phyloP scores from a whole-genome alignment of 1,284 basidiomycete species.

The Serendipita sp. region DNA sequence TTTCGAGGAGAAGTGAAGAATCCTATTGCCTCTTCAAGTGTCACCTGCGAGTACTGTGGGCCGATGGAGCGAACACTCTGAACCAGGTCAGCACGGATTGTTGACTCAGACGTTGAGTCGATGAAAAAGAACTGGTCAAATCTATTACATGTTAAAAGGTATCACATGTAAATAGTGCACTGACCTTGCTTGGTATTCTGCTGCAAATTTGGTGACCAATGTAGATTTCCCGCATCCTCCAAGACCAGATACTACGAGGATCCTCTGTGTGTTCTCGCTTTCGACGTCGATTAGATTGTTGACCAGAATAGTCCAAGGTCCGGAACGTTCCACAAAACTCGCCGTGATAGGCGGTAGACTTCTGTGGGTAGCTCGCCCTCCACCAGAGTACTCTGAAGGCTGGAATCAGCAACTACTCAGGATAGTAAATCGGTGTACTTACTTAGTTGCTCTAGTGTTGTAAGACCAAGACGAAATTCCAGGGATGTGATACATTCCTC shows the following conservation, averaged over 20 bases:
- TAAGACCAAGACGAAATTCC: not conserved
- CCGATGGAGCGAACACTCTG: not conserved
- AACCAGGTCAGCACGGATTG: not conserved
- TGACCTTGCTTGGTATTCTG: not conserved
- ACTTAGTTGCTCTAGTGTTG: constrained; percentile 3
- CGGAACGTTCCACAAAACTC: not conserved
- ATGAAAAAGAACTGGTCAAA: constrained; percentile 5
- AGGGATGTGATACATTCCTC: not conserved
- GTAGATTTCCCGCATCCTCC: constrained; percentile 10
- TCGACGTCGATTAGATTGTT: not conserved
- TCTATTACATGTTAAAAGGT: not conserved
- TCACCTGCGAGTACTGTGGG: not conserved
- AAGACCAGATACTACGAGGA: constrained; percentile 7
- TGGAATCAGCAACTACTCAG: not conserved
- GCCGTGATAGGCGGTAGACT: not conserved
- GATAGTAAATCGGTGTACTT: not conserved
- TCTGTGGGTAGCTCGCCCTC: not conserved
- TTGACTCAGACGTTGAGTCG: constrained; percentile 5
- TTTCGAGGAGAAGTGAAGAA: constrained; percentile 4
- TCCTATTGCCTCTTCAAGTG: not conserved
- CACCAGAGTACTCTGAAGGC: not conserved
- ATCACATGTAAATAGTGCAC: no score
- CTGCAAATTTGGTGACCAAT: not conserved
- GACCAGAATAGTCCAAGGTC: not conserved
- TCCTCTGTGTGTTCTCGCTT: not conserved